A percentile compares a stretch with the other conserved stretches of the same genome.
Conservation (phyloP, 495 filamentous ascomycete genomes). For the Lophium mytilinum region DNA sequence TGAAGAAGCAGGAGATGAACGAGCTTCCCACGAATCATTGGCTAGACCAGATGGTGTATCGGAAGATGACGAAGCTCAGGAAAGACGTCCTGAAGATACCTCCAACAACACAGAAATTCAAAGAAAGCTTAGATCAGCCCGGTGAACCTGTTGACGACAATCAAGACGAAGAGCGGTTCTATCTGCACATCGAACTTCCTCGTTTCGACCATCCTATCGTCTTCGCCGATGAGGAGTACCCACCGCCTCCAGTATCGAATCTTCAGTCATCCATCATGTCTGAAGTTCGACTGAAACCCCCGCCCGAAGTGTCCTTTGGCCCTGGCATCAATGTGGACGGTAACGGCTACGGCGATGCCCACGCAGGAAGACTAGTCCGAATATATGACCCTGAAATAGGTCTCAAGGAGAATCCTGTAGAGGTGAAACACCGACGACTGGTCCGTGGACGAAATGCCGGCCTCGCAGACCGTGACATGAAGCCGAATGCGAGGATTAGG, state of each 20-base stretch:
- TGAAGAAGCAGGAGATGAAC: conserved; percentile 98
- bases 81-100: conserved; percentile 18
- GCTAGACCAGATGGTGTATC: conserved; percentile 90
- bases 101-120: conserved; percentile 5
- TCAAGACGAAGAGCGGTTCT: conserved; percentile 55
- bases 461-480: conserved; percentile 83
- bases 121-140: conserved; percentile 12
- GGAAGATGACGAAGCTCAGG: conserved; percentile 61
- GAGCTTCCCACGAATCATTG: conserved; percentile 88
- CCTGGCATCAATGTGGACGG: conserved; percentile 64
- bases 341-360: conserved; percentile 44
- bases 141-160: conserved; percentile 20
- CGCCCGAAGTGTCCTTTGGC: conserved; percentile 74
- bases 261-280: conserved; percentile 55
- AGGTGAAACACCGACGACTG: conserved; percentile 87
- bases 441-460: conserved; percentile 91
- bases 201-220: conserved; percentile 94
- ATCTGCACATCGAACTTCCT: conserved; percentile 82
- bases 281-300: conserved; percentile 62
- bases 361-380: conserved; percentile 55
- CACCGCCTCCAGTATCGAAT: conserved; percentile 69
- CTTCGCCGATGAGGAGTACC: conserved; percentile 89
- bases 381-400: conserved; percentile 95
- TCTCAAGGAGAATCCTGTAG: conserved; percentile 80
- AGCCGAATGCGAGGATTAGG: conserved; percentile 91